phyloP scores from a whole-genome alignment of 768 basidiomycete species.

The Hemileccinum impolitum region DNA sequence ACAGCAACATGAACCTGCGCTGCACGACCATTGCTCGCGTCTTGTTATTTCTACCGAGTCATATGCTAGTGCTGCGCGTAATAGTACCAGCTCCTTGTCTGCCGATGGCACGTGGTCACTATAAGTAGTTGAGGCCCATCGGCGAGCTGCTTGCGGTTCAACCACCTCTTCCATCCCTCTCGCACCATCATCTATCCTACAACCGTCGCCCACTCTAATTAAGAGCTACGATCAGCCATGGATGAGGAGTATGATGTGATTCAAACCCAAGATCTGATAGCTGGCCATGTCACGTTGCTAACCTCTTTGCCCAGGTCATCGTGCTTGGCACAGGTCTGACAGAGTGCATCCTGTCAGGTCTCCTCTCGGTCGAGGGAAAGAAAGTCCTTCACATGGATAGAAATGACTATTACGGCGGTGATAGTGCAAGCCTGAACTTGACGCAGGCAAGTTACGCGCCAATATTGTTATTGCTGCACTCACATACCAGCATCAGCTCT shows the following conservation, averaged over 20 bases:
- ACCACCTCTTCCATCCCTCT: constrained; percentile 7
- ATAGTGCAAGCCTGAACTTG: constrained; percentile 94
- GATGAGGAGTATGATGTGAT: constrained; percentile 98
- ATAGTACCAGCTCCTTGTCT: constrained; percentile 8
- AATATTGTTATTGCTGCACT: constrained; percentile 9
- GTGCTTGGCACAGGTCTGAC: constrained; percentile 96
- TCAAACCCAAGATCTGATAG: constrained; percentile 18
- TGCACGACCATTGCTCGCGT: background rate
- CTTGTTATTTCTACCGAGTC: constrained; percentile 2
- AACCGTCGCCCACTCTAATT: constrained; percentile 7
- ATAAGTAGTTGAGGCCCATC: constrained; percentile 26
- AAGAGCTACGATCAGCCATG: constrained; percentile 50
- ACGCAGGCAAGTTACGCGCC: constrained; percentile 69
- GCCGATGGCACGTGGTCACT: constrained; percentile 26
- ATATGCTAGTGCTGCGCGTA: constrained; percentile 6
- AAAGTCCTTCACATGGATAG: constrained; percentile 99
- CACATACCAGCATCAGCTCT: constrained; percentile 57
- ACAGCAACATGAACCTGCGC: background rate
- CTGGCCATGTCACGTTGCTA: constrained; percentile 9
- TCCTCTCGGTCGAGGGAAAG: constrained; percentile 99
- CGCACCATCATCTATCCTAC: constrained; percentile 8
- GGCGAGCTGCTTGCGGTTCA: constrained; percentile 10
- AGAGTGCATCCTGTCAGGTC: constrained; percentile 96
- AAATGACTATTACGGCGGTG: constrained; percentile 99
- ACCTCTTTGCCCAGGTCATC: constrained; percentile 55